phyloP scores from a whole-genome alignment of 192 early-diverging fungal genomes.

The Entophlyctis luteolus region DNA sequence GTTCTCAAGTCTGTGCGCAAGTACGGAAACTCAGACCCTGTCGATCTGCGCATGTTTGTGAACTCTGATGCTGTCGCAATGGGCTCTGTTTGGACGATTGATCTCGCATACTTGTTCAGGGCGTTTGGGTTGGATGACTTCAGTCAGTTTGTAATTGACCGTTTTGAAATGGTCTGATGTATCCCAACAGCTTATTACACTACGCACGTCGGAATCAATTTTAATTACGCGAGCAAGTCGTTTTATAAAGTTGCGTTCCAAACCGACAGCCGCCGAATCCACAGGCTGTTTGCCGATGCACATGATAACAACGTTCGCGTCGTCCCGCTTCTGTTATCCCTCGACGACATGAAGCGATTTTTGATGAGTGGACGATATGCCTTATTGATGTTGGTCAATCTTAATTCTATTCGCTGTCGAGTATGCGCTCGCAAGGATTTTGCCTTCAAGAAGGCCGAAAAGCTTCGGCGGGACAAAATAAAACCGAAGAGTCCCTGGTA shows the following conservation, averaged over 20 bases:
- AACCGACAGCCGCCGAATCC: slow-evolving; percentile 69
- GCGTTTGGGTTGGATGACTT: slow-evolving; percentile 74
- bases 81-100: slow-evolving; percentile 81
- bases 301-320: slow-evolving; percentile 66
- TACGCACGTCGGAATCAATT: slow-evolving; percentile 75
- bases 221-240: slow-evolving; percentile 58
- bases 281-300: slow-evolving; percentile 72
- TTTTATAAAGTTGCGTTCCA: slow-evolving; percentile 71
- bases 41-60: slow-evolving; percentile 50
- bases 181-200: slow-evolving; percentile 73
- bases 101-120: slow-evolving; percentile 74
- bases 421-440: slow-evolving; percentile 41
- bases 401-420: slow-evolving; percentile 52
- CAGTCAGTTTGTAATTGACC: slow-evolving; percentile 36
- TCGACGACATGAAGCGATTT: slow-evolving; percentile 83
- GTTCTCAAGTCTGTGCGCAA: slow-evolving; percentile 59
- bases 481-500: too few relatives aligned
- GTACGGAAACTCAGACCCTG: slow-evolving; percentile 51
- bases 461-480: too few relatives aligned
- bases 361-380: slow-evolving; percentile 70
- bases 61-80: background rate
- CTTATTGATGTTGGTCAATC: slow-evolving; percentile 76
- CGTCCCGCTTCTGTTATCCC: slow-evolving; percentile 66
- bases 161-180: background rate
- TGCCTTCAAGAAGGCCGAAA: too few relatives aligned